These are phyloP conservation scores for Cladosporium sp. DNA, from an alignment of 2,329 filamentous ascomycete species.

Conservation along the genomic window DNA sequence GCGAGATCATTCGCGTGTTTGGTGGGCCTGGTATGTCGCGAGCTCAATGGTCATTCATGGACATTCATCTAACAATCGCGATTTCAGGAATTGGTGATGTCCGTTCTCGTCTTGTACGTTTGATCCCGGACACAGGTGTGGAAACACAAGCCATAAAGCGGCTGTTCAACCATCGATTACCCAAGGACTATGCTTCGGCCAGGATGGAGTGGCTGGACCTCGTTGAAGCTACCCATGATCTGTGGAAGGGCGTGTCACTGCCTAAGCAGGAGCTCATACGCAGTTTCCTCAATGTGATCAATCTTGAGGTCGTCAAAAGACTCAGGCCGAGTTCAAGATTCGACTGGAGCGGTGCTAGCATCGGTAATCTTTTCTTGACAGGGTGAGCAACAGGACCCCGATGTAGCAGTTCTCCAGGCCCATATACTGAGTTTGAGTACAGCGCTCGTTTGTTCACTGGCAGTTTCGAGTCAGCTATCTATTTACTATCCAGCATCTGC, in stretches of 20 bases:
- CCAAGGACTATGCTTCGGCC: constrained; percentile 61
- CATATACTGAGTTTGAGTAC: constrained; percentile 3
- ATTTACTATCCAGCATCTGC: constrained; percentile 83
- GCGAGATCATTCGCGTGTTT: constrained; percentile 90
- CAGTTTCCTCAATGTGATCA: constrained; percentile 52
- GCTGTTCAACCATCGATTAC: constrained; percentile 85
- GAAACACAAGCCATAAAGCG: constrained; percentile 74
- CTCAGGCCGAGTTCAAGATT: constrained; percentile 49
- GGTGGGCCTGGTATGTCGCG: constrained; percentile 74
- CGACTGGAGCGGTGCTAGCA: constrained; percentile 52
- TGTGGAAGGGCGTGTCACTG: constrained; percentile 64
- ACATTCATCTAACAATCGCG: neutral
- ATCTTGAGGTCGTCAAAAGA: constrained; percentile 52
- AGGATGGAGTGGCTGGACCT: constrained; percentile 83
- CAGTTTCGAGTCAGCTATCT: constrained; percentile 89
- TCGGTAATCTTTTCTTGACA: constrained; percentile 54
- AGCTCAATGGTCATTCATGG: neutral
- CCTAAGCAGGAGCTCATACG: constrained; percentile 55
- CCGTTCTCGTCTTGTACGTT: constrained; percentile 71
- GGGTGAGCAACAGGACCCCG: constrained; percentile 54
- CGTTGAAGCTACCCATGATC: constrained; percentile 73
- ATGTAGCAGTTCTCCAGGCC: neutral
- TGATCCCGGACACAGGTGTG: constrained; percentile 69
- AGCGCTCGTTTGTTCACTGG: constrained; percentile 89
- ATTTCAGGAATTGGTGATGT: constrained; percentile 68